Conservation (phyloP, 331 rosid genomes). For the Rhamnella rubrinervis region DNA sequence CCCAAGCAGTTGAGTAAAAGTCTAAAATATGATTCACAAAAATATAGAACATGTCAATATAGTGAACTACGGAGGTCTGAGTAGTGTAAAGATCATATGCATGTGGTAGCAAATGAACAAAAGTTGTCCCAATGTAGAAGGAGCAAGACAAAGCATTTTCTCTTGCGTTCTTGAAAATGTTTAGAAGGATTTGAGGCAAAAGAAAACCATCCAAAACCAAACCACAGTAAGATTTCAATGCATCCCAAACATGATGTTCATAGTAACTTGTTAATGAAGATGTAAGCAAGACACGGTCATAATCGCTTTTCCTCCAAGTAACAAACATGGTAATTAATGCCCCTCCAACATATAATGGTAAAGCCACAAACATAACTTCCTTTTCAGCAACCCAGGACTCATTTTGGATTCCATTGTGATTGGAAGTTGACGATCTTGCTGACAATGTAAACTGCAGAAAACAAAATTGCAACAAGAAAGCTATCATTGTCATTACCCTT, state of each 20-base stretch:
- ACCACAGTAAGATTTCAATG: slow-evolving; percentile 46
- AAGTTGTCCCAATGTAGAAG: slow-evolving; percentile 61
- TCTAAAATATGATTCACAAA: slow-evolving; percentile 46
- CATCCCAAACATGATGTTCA: slow-evolving; percentile 31
- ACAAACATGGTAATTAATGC: slow-evolving; percentile 34
- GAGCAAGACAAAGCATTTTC: slow-evolving; percentile 34
- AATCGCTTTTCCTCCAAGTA: slow-evolving; percentile 26
- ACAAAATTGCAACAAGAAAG: slow-evolving; percentile 54
- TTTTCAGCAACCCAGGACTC: slow-evolving; percentile 46
- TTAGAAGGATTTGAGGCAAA: slow-evolving; percentile 57
- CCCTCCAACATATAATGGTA: slow-evolving; percentile 41
- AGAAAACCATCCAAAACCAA: slow-evolving; percentile 58
- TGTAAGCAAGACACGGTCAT: background rate
- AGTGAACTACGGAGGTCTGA: slow-evolving; percentile 21
- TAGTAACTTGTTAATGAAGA: background rate
- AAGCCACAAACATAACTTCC: slow-evolving; percentile 30
- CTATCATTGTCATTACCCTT: slow-evolving; percentile 46
- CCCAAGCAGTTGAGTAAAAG: slow-evolving; percentile 55
- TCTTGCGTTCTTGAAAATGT: slow-evolving; percentile 40
- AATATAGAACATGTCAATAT: slow-evolving; percentile 19
- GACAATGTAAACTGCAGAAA: slow-evolving; percentile 57
- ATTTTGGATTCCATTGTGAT: slow-evolving; percentile 14
- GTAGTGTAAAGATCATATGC: slow-evolving; percentile 57
- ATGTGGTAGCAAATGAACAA: slow-evolving; percentile 51
- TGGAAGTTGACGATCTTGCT: slow-evolving; percentile 28